These are phyloP conservation scores for Thalassiosira ordinaria DNA, from an alignment of 352 stramenopile genomes.

Conservation along the genomic window DNA sequence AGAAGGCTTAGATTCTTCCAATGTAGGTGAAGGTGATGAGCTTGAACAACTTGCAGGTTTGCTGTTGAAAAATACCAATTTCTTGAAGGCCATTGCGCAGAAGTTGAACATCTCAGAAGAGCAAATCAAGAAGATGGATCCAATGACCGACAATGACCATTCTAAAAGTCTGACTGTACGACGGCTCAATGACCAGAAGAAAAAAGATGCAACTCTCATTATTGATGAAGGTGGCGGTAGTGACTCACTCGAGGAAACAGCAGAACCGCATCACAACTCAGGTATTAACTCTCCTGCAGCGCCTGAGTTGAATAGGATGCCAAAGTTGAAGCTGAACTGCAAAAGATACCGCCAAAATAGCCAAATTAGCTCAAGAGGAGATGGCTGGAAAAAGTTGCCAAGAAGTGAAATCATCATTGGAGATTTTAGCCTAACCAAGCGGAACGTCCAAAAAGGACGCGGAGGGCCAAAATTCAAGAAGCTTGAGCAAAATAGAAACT, in stretches of 20 bases:
- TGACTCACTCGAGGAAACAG: conserved; percentile 16
- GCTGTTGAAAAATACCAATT: conserved; percentile 59
- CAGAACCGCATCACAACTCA: conserved; percentile 6
- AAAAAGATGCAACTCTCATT: neutral
- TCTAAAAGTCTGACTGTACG: conserved; percentile 1
- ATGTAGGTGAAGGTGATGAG: conserved; percentile 26
- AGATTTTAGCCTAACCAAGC: conserved; percentile 57
- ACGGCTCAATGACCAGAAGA: neutral
- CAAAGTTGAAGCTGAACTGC: conserved; percentile 52
- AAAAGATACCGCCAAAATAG: conserved; percentile 42
- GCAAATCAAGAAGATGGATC: conserved; percentile 45
- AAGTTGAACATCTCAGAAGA: conserved; percentile 60
- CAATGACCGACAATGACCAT: neutral
- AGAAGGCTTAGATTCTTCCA: conserved; percentile 1
- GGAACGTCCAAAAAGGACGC: conserved; percentile 45
- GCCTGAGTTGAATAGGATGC: conserved; percentile 8
- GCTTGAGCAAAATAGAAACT: conserved; percentile 48
- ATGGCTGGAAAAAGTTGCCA: conserved; percentile 61
- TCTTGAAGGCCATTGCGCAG: conserved; percentile 64
- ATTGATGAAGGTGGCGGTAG: conserved; percentile 1
- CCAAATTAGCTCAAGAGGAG: conserved; percentile 37
- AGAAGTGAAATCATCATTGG: conserved; percentile 49
- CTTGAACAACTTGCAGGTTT: conserved; percentile 64
- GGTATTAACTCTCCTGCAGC: neutral
- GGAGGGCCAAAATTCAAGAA: conserved; percentile 49